These are phyloP conservation scores for Neurospora sp. DNA, from an alignment of 495 filamentous ascomycete species.

Conservation along the genomic window DNA sequence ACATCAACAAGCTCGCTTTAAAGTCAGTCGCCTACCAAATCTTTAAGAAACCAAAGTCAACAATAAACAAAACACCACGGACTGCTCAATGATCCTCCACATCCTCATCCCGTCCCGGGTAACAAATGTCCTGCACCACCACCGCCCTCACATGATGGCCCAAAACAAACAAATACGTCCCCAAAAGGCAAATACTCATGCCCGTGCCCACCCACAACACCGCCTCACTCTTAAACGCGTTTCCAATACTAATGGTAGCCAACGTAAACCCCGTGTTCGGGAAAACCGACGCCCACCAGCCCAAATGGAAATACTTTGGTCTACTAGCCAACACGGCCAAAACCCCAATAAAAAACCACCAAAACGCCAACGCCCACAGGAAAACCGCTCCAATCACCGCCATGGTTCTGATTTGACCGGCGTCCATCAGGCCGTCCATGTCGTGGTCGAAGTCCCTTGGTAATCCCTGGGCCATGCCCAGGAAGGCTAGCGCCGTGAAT, in stretches of 20 bases:
- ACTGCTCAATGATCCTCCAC: slow-evolving; percentile 19
- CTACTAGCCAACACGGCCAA: slow-evolving; percentile 42
- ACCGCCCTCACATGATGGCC: slow-evolving; percentile 44
- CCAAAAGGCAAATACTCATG: slow-evolving; percentile 45
- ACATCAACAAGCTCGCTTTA: neutral
- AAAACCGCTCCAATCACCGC: slow-evolving; percentile 49
- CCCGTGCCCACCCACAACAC: slow-evolving; percentile 38
- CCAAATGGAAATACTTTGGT: slow-evolving; percentile 44
- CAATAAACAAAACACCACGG: no score
- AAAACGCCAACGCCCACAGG: slow-evolving; percentile 65
- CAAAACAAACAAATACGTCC: slow-evolving; percentile 50
- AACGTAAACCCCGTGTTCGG: slow-evolving; percentile 51
- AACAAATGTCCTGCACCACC: slow-evolving; percentile 45
- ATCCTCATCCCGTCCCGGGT: slow-evolving; percentile 56
- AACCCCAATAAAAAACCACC: slow-evolving; percentile 61
- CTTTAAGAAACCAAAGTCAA: neutral
- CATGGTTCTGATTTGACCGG: slow-evolving; percentile 33
- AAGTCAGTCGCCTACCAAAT: neutral
- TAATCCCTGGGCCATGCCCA: slow-evolving; percentile 16
- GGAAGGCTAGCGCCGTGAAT: slow-evolving; percentile 42
- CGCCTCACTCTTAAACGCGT: slow-evolving; percentile 29
- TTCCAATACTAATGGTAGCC: slow-evolving; percentile 39
- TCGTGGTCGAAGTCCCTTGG: slow-evolving; percentile 27
- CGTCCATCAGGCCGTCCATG: slow-evolving; percentile 20
- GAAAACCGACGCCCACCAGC: slow-evolving; percentile 51